These are phyloP conservation scores for Thelephora ganbajun DNA, from an alignment of 768 basidiomycete species.

Conservation along the genomic window DNA sequence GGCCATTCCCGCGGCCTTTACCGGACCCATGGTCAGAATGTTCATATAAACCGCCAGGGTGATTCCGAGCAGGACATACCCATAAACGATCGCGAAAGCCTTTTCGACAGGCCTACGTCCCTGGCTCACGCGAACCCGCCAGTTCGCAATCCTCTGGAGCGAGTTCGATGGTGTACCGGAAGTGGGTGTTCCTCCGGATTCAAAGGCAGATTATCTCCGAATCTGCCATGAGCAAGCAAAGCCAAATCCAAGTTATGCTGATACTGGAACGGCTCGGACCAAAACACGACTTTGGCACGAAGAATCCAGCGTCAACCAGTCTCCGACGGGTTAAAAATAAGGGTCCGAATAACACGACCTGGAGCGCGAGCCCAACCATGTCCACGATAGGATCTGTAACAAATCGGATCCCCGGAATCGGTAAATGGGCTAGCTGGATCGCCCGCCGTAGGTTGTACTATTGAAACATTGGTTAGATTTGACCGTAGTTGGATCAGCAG, in stretches of 20 bases:
- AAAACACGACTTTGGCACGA: not conserved
- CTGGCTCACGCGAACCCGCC: constrained; percentile 49
- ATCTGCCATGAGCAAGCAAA: constrained; percentile 1
- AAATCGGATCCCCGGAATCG: constrained; percentile 64
- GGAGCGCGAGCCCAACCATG: constrained; percentile 35
- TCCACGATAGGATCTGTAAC: constrained; percentile 81
- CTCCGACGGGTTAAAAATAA: constrained; percentile 9
- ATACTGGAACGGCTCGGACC: constrained; percentile 1
- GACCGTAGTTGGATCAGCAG: not conserved
- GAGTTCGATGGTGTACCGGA: not conserved
- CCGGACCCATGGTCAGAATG: constrained; percentile 62
- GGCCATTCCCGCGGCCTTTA: constrained; percentile 52
- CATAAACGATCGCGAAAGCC: constrained; percentile 55
- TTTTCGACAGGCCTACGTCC: constrained; percentile 53
- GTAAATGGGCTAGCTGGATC: constrained; percentile 60
- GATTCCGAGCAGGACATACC: constrained; percentile 55
- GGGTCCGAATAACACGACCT: constrained; percentile 34
- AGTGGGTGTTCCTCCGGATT: not conserved
- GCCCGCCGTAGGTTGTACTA: constrained; percentile 65
- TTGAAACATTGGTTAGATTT: constrained; percentile 3
- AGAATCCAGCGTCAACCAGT: not conserved
- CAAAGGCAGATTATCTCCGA: not conserved
- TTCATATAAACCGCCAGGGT: constrained; percentile 58
- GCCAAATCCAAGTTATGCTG: not conserved
- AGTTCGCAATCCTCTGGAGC: constrained; percentile 20